A percentile compares a stretch with the other conserved stretches of the same genome.
phyloP scores from a whole-genome alignment of 2,329 filamentous ascomycete genomes.

The Exophiala sideris region DNA sequence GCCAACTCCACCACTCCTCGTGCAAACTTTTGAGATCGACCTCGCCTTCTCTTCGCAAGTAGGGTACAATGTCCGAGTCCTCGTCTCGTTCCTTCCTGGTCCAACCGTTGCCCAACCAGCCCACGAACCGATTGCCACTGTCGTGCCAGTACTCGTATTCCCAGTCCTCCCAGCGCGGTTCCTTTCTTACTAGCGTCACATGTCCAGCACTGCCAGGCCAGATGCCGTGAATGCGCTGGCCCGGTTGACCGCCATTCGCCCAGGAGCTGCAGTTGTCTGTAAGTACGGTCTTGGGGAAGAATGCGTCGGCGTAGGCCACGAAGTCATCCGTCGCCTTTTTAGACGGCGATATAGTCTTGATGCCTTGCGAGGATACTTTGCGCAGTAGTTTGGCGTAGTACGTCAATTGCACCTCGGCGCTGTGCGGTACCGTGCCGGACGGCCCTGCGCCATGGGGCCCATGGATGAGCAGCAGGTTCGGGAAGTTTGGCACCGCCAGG shows the following conservation, averaged over 20 bases:
- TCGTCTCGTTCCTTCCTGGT: conserved; percentile 18
- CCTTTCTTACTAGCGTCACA: conserved; percentile 18
- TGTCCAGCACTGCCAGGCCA: conserved; percentile 26
- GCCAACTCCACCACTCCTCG: conserved; percentile 21
- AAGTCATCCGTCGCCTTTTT: conserved; percentile 63
- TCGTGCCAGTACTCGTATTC: conserved; percentile 19
- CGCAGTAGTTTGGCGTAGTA: conserved; percentile 66
- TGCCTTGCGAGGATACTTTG: conserved; percentile 64
- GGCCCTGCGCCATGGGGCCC: conserved; percentile 48
- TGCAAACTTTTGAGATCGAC: conserved; percentile 21
- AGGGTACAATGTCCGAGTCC: conserved; percentile 19
- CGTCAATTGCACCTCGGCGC: conserved; percentile 62
- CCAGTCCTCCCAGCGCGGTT: conserved; percentile 26
- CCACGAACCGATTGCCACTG: conserved; percentile 15
- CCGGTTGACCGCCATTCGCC: conserved; percentile 22
- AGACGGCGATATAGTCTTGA: conserved; percentile 58
- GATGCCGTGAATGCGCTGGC: conserved; percentile 19
- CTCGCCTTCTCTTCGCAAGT: conserved; percentile 13
- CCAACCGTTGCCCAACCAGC: conserved; percentile 24
- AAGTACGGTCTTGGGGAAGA: conserved; percentile 53
- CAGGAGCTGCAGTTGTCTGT: conserved; percentile 25
- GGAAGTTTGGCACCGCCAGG: conserved; percentile 38
- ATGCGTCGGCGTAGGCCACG: conserved; percentile 56
- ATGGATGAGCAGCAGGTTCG: conserved; percentile 44
- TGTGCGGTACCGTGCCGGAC: conserved; percentile 65